Percentiles rank a stretch among this genome's conserved stretches.
phyloP scores from a whole-genome alignment of 2,329 filamentous ascomycete genomes.

The Fonsecaea monophora region DNA sequence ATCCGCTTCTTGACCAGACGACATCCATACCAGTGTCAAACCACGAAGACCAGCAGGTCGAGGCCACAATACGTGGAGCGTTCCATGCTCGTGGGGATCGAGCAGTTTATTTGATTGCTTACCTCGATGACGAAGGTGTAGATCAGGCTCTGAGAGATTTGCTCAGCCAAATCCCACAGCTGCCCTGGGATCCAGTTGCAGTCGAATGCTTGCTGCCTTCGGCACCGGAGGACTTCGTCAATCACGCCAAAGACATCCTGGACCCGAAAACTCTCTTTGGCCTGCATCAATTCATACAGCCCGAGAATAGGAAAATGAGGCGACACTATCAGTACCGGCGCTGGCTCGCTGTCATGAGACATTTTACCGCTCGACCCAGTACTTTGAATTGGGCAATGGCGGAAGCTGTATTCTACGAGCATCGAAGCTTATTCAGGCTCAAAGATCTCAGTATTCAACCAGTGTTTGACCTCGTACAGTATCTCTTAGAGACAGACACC shows the following conservation, averaged over 20 bases:
- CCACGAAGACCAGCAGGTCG: not conserved
- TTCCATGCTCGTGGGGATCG: not conserved
- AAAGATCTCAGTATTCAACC: conserved; percentile 17
- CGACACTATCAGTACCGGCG: conserved; percentile 6
- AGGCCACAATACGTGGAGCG: not conserved
- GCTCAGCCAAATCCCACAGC: not conserved
- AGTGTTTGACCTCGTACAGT: conserved; percentile 27
- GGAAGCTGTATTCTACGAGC: conserved; percentile 20
- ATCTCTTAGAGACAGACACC: conserved; percentile 24
- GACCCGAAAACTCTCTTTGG: not conserved
- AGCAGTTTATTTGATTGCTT: conserved; percentile 5
- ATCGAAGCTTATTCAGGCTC: not conserved
- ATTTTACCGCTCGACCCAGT: conserved; percentile 3
- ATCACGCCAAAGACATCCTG: conserved; percentile 8
- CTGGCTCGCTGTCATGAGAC: conserved; percentile 23
- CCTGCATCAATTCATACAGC: conserved; percentile 15
- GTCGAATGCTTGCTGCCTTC: not conserved
- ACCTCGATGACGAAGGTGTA: conserved; percentile 11
- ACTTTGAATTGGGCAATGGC: conserved; percentile 18
- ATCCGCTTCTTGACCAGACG: not conserved
- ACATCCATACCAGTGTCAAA: not conserved
- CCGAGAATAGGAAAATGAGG: conserved; percentile 2
- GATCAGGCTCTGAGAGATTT: conserved; percentile 14
- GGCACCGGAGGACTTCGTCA: conserved; percentile 12
- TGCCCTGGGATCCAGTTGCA: not conserved